Percentiles rank a stretch among this genome's conserved stretches.
Conservation (phyloP, 176 grass and related monocot genomes). For the maize (Zea mays) region DNA sequence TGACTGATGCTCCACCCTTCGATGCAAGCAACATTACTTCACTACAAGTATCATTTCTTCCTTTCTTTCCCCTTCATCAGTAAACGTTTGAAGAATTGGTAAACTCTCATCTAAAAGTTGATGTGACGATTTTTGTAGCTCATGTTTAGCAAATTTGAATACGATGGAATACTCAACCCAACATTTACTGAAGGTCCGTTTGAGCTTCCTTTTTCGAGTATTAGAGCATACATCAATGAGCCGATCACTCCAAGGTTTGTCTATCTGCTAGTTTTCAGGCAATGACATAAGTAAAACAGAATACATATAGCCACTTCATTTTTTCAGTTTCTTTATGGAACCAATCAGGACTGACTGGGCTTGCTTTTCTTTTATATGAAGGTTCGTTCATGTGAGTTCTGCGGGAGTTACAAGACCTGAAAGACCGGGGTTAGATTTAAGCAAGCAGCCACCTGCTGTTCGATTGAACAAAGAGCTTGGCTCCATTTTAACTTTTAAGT, state of each 20-base stretch:
- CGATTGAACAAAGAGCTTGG: slow-evolving; percentile 95
- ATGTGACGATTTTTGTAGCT: slow-evolving; percentile 60
- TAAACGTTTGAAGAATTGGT: slow-evolving; percentile 18
- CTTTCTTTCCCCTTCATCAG: background rate
- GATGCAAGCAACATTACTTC: slow-evolving; percentile 83
- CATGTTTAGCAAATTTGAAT: slow-evolving; percentile 99
- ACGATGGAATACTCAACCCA: slow-evolving; percentile 86
- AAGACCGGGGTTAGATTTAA: slow-evolving; percentile 92
- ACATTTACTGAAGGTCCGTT: slow-evolving; percentile 94
- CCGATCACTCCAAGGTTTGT: slow-evolving; percentile 86
- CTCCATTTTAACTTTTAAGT: slow-evolving; percentile 90
- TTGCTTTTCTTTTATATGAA: slow-evolving; percentile 40
- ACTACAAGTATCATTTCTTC: slow-evolving; percentile 59
- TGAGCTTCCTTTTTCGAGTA: slow-evolving; percentile 91
- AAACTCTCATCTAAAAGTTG: slow-evolving; percentile 21
- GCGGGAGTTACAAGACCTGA: slow-evolving; percentile 95
- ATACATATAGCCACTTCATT: background rate
- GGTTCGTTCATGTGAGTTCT: slow-evolving; percentile 91
- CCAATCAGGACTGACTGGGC: background rate
- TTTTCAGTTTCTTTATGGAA: slow-evolving; percentile 11
- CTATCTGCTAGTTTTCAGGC: slow-evolving; percentile 30
- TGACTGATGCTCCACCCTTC: slow-evolving; percentile 71
- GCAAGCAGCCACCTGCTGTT: slow-evolving; percentile 94
- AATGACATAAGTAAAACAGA: slow-evolving; percentile 19
- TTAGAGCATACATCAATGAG: slow-evolving; percentile 76